Evolutionary conservation across 371 early-diverging fungal species (phyloP).

Genomic region (Phascolomyces articulosus): DNA sequence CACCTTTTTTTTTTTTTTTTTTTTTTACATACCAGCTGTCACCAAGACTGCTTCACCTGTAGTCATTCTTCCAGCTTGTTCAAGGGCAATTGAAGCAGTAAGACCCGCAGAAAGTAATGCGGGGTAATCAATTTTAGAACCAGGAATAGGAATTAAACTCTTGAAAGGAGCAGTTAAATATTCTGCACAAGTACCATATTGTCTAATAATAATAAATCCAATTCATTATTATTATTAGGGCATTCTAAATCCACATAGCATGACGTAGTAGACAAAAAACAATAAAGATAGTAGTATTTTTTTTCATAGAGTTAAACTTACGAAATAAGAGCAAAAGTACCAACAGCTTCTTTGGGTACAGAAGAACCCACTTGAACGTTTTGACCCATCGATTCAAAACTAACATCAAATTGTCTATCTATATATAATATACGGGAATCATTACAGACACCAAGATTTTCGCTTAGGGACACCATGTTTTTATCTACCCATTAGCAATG

Average conservation of each 20-base stretch:
- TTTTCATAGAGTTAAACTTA: slow-evolving; percentile 17
- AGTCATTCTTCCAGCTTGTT: slow-evolving; percentile 35
- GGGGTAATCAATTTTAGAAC: slow-evolving; percentile 26
- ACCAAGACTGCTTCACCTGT: slow-evolving; percentile 43
- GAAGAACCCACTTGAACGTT: slow-evolving; percentile 51
- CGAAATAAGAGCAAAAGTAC: slow-evolving; percentile 29
- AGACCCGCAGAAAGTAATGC: slow-evolving; percentile 57
- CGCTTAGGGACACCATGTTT: too few species aligned
- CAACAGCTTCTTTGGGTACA: slow-evolving; percentile 40
- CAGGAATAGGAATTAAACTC: slow-evolving; percentile 43
- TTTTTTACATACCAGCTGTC: slow-evolving; percentile 37
- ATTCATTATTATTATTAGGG: too few species aligned
- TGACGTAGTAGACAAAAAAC: too few species aligned
- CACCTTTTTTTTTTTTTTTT: too few species aligned
- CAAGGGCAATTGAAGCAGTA: slow-evolving; percentile 54
- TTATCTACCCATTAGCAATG: too few species aligned
- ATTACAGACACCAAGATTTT: too few species aligned
- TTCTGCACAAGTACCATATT: slow-evolving; percentile 63
- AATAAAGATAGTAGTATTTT: not conserved
- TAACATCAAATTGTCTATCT: slow-evolving; percentile 61
- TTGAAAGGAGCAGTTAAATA: slow-evolving; percentile 33
- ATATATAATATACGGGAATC: too few species aligned
- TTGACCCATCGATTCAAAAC: slow-evolving; percentile 62
- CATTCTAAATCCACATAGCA: too few species aligned
- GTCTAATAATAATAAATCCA: too few species aligned